Base-by-base conservation (phyloP, 2,329 filamentous ascomycete species). In the Hypocreales sp. region DNA sequence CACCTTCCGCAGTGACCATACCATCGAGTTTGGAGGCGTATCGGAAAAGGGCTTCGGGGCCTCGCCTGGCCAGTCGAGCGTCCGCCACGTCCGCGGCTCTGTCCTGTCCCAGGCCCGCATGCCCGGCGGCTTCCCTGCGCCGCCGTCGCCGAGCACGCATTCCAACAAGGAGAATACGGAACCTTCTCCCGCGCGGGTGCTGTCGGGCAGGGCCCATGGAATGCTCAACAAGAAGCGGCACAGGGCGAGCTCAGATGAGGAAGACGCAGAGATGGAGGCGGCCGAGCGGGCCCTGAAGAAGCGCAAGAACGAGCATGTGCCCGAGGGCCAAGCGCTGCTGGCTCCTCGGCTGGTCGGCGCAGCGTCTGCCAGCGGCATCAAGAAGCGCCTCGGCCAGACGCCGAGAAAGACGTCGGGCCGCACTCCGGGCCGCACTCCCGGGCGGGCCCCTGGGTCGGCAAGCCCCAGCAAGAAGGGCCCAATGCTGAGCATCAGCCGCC, bases 141-240 rank as follows among this genome's bases (percentile, higher is more conserved):
- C 45, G 7, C 27, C 37, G 9, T 41, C 46, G 3, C 44, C 43
- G 1, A 42, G 39, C 22, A 42, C 45, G 9, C 53, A 55, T 29
- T 51, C 52, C 8, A 60, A 70, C 47, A 72, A 72, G 49, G 67
- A 72, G 41, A 72, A 73, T 39, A 50, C 56, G 24, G 53, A 53
- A 2, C 62, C 59, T 5, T 36, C 44, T 13, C 38, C 42, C 5
- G 39, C 39, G 15, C 47, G 49, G 24, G 20, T 57, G 44, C 41
- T 61, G 27, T 40, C 48, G n/a, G 59, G 60, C 21, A 60, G 71
- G 20, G 59, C 67, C 4, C 72, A 77, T 38, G 72, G 72, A 12
- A 66, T 78, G 51, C 48, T 57, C 7, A 76, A 70, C 53, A 77
- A 78, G 58, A 78, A 75, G 51, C 66, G 72, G 15, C 61, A 65